Evolutionary conservation across 2,329 filamentous ascomycete species (phyloP).

Genomic region (Fusarium siculi): DNA sequence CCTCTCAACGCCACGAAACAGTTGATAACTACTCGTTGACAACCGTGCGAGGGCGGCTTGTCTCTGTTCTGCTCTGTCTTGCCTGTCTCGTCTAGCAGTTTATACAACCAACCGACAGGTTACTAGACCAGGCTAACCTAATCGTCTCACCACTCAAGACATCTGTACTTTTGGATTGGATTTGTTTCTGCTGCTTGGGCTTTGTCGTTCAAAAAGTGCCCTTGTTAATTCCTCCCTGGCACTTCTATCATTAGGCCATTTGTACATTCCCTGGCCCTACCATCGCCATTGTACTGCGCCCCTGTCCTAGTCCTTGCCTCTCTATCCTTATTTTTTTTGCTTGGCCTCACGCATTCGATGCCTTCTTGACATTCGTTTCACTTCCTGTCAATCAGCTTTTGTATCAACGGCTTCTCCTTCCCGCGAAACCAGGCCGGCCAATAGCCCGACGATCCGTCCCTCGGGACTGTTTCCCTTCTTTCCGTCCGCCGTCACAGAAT

Average conservation of each 20-base stretch:
- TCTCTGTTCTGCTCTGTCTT: constrained; percentile 10
- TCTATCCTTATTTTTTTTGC: constrained; percentile 7
- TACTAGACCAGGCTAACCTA: constrained; percentile 19
- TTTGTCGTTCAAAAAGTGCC: constrained; percentile 8
- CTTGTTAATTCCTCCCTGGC: constrained; percentile 21
- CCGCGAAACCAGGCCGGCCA: constrained; percentile 24
- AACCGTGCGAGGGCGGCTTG: constrained; percentile 7
- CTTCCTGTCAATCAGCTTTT: constrained; percentile 19
- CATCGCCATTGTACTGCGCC: constrained; percentile 28
- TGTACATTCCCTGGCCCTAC: constrained; percentile 25
- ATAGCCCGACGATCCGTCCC: constrained; percentile 17
- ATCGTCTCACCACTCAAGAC: constrained; percentile 19
- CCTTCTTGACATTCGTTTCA: constrained; percentile 43
- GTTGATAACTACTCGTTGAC: not conserved
- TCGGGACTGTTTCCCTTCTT: constrained; percentile 7
- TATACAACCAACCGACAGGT: not conserved
- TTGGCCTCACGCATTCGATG: constrained; percentile 31
- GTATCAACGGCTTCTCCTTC: not conserved
- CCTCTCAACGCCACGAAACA: constrained; percentile 44
- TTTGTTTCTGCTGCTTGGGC: not conserved
- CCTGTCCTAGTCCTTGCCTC: constrained; percentile 22
- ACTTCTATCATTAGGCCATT: not conserved
- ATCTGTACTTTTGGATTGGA: constrained; percentile 33
- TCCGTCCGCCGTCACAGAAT: constrained; percentile 6
- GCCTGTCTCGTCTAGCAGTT: not conserved